Evolutionary conservation across 2,329 filamentous ascomycete species (phyloP).

Genomic region (Botrytis aclada): DNA sequence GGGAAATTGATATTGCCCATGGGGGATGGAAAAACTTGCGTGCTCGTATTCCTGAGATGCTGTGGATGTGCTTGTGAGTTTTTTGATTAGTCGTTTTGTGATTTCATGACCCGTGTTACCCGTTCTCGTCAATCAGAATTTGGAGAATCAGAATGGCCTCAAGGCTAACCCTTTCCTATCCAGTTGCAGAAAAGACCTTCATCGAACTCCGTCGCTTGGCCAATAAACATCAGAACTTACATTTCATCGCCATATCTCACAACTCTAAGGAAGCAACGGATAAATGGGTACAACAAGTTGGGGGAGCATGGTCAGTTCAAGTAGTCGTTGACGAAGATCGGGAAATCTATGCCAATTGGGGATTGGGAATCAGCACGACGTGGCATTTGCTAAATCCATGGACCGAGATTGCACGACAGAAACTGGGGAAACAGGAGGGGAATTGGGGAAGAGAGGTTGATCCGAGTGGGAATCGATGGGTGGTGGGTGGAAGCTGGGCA

Average conservation of each 20-base stretch:
- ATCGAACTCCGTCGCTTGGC: slow-evolving; percentile 53
- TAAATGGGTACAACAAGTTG: slow-evolving; percentile 33
- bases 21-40: slow-evolving; percentile 50
- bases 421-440: slow-evolving; percentile 58
- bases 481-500: slow-evolving; percentile 57
- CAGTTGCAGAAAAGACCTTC: slow-evolving; percentile 69
- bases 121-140: neutral
- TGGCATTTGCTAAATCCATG: slow-evolving; percentile 62
- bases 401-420: slow-evolving; percentile 54
- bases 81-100: neutral
- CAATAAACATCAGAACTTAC: slow-evolving; percentile 48
- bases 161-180: neutral
- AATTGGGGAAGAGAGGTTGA: slow-evolving; percentile 62
- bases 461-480: slow-evolving; percentile 65
- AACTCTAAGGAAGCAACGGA: slow-evolving; percentile 57
- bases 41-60: slow-evolving; percentile 68
- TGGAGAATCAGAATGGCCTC: neutral
- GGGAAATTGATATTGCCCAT: slow-evolving; percentile 42
- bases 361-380: slow-evolving; percentile 58
- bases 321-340: slow-evolving; percentile 61
- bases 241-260: slow-evolving; percentile 63
- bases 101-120: neutral
- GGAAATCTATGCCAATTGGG: slow-evolving; percentile 63
- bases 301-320: slow-evolving; percentile 46
- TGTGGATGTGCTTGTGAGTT: slow-evolving; percentile 71